Evolutionary conservation across 1,284 basidiomycete genomes (phyloP).

Genomic region (Melampsora larici-populina): DNA sequence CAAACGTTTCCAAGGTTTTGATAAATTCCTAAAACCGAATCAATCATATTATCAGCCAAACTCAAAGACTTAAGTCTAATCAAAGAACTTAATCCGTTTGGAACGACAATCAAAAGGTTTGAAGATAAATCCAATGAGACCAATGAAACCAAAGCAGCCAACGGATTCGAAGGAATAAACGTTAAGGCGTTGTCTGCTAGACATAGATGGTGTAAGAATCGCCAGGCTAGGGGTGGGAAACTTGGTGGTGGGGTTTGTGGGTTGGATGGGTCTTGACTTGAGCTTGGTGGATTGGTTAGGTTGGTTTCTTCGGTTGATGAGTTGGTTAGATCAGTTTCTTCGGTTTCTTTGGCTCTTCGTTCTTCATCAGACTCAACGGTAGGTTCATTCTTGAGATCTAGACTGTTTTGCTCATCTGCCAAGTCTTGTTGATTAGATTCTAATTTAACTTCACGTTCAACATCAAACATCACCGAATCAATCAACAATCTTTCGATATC

Average conservation of each 20-base stretch:
- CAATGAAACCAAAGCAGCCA: constrained; percentile 60
- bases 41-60: constrained; percentile 90
- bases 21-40: constrained; percentile 85
- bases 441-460: constrained; percentile 59
- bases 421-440: constrained; percentile 21
- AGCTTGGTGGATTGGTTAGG: constrained; percentile 52
- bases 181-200: constrained; percentile 77
- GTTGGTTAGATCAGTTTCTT: neutral
- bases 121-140: constrained; percentile 55
- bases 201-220: constrained; percentile 71
- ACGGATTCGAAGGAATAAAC: constrained; percentile 64
- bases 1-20: constrained; percentile 68
- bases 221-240: constrained; percentile 70
- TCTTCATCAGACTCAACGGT: neutral
- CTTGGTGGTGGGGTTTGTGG: constrained; percentile 55
- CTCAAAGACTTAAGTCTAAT: constrained; percentile 80
- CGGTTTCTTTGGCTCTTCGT: neutral
- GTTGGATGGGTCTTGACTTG: constrained; percentile 56
- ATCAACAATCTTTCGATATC: constrained; percentile 77
- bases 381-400: neutral
- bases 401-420: neutral
- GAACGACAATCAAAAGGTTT: constrained; percentile 58
- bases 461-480: constrained; percentile 70
- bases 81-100: constrained; percentile 68
- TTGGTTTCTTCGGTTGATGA: too few species aligned